phyloP scores from a whole-genome alignment of 1,284 basidiomycete genomes.

The Trametes polyzona region DNA sequence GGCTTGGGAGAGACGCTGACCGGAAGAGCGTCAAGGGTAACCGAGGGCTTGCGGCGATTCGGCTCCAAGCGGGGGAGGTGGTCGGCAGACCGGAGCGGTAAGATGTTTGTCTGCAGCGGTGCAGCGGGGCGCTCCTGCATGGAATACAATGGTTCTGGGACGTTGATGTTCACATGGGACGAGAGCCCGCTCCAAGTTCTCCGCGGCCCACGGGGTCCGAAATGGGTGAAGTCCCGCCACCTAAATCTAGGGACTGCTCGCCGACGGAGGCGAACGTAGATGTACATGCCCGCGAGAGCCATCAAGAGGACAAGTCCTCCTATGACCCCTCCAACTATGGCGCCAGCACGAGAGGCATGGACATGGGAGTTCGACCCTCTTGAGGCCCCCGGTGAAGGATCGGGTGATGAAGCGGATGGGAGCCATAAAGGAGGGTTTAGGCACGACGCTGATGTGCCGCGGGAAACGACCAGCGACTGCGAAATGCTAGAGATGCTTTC shows the following conservation, averaged over 20 bases:
- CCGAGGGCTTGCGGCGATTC: constrained; percentile 22
- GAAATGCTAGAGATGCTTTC: constrained; percentile 13
- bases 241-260: constrained; percentile 1
- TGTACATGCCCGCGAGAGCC: constrained; percentile 17
- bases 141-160: not conserved
- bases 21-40: not conserved
- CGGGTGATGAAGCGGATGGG: constrained; percentile 10
- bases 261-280: constrained; percentile 25
- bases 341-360: constrained; percentile 19
- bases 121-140: no score
- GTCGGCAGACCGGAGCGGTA: no score
- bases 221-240: constrained; percentile 5
- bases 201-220: not conserved
- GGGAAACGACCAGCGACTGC: constrained; percentile 25
- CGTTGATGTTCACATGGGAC: constrained; percentile 3
- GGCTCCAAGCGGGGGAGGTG: constrained; percentile 14
- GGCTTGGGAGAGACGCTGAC: no score
- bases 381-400: constrained; percentile 1
- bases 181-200: constrained; percentile 4
- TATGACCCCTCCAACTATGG: constrained; percentile 38
- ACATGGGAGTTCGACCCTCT: not conserved
- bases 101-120: not conserved
- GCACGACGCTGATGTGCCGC: constrained; percentile 26
- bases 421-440: constrained; percentile 12
- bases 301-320: constrained; percentile 33